Evolutionary conservation across 805 yeast genomes (phyloP).

Genomic region (Dipodascopsis tothii): DNA sequence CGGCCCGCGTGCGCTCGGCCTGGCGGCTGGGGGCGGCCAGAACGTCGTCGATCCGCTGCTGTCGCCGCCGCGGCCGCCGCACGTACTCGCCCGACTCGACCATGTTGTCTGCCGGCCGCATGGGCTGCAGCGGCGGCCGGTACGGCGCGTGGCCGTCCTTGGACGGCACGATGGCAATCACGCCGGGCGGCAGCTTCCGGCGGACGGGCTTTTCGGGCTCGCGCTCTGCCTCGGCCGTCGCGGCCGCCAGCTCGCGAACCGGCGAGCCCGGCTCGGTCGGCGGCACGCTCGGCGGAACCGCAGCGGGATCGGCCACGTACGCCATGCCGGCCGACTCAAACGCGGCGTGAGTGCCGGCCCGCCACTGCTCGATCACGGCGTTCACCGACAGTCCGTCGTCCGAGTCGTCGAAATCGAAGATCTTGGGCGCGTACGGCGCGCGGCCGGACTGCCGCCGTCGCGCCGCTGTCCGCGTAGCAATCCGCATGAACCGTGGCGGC

Average conservation of each 20-base stretch:
- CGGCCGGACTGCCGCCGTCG: constrained; percentile 12
- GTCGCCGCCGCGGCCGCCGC: constrained; percentile 1
- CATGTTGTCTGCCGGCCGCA: constrained; percentile 5
- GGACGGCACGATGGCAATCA: constrained; percentile 19
- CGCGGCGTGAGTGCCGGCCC: constrained; percentile 21
- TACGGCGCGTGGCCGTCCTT: constrained; percentile 5
- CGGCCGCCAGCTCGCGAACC: too few species aligned
- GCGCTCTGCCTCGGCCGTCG: too few species aligned
- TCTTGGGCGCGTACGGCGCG: constrained; percentile 8
- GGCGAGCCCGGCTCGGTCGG: background rate
- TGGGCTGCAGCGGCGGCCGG: constrained; percentile 1
- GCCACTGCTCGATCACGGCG: constrained; percentile 16
- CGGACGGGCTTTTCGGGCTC: background rate
- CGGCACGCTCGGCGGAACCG: too few species aligned
- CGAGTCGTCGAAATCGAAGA: constrained; percentile 18
- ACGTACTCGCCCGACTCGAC: constrained; percentile 15
- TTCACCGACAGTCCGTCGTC: constrained; percentile 15
- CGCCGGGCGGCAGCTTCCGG: constrained; percentile 13
- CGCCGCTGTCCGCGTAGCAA: constrained; percentile 20
- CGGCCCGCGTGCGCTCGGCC: background rate
- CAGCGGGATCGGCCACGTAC: background rate
- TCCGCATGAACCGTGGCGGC: constrained; percentile 14
- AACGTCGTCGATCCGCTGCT: constrained; percentile 1
- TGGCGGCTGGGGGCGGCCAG: background rate
- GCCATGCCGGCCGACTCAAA: constrained; percentile 13